Evolutionary conservation across 768 basidiomycete genomes (phyloP), one percentile per base, ranked within the genome.

Genomic region (Cystobasidium ongulense): DNA sequence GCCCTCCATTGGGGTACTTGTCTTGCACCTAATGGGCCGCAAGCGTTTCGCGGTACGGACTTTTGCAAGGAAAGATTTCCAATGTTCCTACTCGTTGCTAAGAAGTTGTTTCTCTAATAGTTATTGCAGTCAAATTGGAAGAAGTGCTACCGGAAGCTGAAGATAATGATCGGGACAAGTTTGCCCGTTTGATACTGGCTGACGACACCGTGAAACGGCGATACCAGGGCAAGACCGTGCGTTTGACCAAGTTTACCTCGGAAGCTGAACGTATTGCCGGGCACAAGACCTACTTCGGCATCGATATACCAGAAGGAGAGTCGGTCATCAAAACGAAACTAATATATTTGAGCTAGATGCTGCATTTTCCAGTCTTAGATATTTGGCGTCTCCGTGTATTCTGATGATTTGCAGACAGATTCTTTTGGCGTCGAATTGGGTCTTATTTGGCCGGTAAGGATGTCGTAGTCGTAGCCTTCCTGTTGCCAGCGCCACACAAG

Each of bases 381-480:
- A n/a, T n/a, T n/a, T n/a, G n/a, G n/a, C n/a, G n/a, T n/a, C n/a
- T n/a, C n/a, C n/a, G n/a, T n/a, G n/a, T n/a, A n/a, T n/a, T n/a
- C n/a, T n/a, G n/a, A n/a, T n/a, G n/a, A n/a, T n/a, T n/a, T n/a
- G n/a, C n/a, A n/a, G n/a, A n/a, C n/a, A n/a, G n/a, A n/a, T n/a
- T n/a, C n/a, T n/a, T n/a, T n/a, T n/a, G n/a, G n/a, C n/a, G n/a
- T n/a, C n/a, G n/a, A n/a, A n/a, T n/a, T 35, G 29, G 63, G 38
- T 27, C 11, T 50, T 29, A 23, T 46, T 10, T 53, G 5, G 8
- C 68, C 68, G 7, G 53, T 61, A n/a, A 10, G n/a, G 23, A 59
- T 36, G 38, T 59, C 68, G 53, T 61, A 71, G 3, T 3, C 8
- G 11, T 59, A 41, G 18, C 68, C 53, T 29, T 71, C 68, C 13